A percentile compares a stretch with the other conserved stretches of the same genome.
Evolutionary conservation across 164 flowering plant species (phyloP).

Genomic region (Berberis vulgaris): DNA sequence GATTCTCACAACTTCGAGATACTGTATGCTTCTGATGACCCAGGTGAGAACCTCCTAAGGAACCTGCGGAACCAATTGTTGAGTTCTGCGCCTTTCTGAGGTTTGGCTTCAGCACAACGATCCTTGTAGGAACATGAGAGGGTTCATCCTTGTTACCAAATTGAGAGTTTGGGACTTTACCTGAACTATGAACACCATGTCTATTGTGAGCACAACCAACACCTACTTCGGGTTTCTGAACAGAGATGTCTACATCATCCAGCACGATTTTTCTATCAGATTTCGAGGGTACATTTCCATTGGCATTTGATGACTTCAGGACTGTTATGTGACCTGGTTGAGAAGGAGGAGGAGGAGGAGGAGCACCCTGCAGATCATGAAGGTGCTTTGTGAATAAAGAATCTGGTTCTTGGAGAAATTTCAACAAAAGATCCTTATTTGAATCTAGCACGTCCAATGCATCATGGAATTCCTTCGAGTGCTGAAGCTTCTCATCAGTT

Average conservation of each 20-base stretch:
- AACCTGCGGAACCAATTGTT: conserved; percentile 16
- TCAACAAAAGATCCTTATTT: conserved; percentile 54
- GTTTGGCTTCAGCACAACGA: conserved; percentile 87
- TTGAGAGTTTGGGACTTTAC: conserved; percentile 17
- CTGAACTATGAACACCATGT: conserved; percentile 14
- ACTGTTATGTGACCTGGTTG: conserved; percentile 23
- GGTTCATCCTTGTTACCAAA: conserved; percentile 14
- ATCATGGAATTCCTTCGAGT: conserved; percentile 58
- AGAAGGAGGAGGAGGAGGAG: conserved; percentile 13
- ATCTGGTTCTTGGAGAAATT: conserved; percentile 69
- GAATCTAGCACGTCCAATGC: conserved; percentile 57
- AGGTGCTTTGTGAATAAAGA: conserved; percentile 62
- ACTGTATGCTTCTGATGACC: conserved; percentile 22
- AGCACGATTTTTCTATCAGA: conserved; percentile 19
- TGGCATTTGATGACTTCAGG: conserved; percentile 24
- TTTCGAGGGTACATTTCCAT: conserved; percentile 10
- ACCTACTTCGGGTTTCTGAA: conserved; percentile 18
- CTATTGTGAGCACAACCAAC: conserved; percentile 2
- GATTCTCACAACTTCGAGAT: conserved; percentile 8
- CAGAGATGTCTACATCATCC: conserved; percentile 14
- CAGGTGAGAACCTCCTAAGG: conserved; percentile 23
- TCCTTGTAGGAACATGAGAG: conserved; percentile 40
- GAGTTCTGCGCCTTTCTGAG: conserved; percentile 26
- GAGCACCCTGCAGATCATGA: conserved; percentile 33
- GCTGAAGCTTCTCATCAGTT: conserved; percentile 43